A percentile compares a stretch with the other conserved stretches of the same genome.
These are phyloP conservation scores for Penicillium expansum DNA, from an alignment of 2,329 filamentous ascomycete genomes.

Conservation along the genomic window DNA sequence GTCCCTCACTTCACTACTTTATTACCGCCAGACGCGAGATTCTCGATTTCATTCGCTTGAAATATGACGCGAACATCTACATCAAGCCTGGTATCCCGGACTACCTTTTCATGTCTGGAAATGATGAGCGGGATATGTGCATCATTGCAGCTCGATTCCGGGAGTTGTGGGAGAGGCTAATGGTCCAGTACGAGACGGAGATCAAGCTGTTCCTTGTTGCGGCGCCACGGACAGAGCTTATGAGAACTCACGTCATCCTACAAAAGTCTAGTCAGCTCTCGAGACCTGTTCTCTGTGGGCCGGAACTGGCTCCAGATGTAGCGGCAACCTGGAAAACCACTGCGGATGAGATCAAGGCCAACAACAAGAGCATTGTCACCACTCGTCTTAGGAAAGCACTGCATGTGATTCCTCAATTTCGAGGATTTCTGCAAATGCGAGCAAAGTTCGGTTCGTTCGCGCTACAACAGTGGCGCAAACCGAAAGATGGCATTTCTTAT, in stretches of 20 bases:
- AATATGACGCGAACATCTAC: slow-evolving; percentile 43
- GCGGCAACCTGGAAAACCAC: not conserved
- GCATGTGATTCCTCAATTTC: slow-evolving; percentile 24
- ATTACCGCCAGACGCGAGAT: slow-evolving; percentile 45
- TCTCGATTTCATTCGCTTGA: slow-evolving; percentile 46
- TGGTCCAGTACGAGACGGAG: slow-evolving; percentile 29
- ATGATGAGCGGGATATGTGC: slow-evolving; percentile 34
- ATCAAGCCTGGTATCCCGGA: slow-evolving; percentile 27
- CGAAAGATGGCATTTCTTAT: slow-evolving; percentile 28
- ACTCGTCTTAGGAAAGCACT: slow-evolving; percentile 16
- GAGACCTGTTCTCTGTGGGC: slow-evolving; percentile 24
- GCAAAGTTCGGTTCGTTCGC: slow-evolving; percentile 44
- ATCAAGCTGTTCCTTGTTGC: slow-evolving; percentile 37
- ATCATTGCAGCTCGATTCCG: slow-evolving; percentile 34
- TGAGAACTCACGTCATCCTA: slow-evolving; percentile 28
- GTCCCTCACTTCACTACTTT: slow-evolving; percentile 40
- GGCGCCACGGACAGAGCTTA: slow-evolving; percentile 20
- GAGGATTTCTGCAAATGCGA: slow-evolving; percentile 42
- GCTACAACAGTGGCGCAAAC: slow-evolving; percentile 36
- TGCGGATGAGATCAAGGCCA: not conserved
- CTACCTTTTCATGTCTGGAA: slow-evolving; percentile 34
- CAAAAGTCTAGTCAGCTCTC: slow-evolving; percentile 18
- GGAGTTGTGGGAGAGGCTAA: slow-evolving; percentile 30
- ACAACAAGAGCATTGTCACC: not conserved
- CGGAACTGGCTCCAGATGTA: not conserved